Conservation (phyloP, 306 rosid species). For the Astragalus membranaceus region DNA sequence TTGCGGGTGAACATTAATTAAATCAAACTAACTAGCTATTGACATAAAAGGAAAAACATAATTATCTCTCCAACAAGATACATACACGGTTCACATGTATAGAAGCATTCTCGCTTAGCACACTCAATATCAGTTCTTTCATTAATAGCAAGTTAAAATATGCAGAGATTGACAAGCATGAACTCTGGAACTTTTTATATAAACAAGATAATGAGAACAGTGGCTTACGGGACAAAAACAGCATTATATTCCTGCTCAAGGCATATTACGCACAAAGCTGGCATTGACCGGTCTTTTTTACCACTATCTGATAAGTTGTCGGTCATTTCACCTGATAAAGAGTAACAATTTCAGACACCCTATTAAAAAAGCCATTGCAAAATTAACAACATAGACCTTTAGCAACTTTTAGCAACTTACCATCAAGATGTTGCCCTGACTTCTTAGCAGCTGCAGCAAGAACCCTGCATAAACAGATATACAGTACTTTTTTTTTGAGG, state of each 20-base stretch:
- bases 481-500: too few species aligned
- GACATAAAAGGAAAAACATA: neutral
- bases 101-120: neutral
- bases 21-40: too few species aligned
- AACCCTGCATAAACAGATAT: constrained; percentile 47
- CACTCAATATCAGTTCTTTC: neutral
- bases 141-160: neutral
- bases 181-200: neutral
- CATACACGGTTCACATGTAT: neutral
- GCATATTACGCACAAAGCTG: constrained; percentile 91
- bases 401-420: constrained; percentile 27
- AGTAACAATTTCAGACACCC: neutral
- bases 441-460: constrained; percentile 87
- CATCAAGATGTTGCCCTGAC: constrained; percentile 55
- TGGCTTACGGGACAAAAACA: constrained; percentile 87
- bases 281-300: constrained; percentile 61
- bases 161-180: neutral
- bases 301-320: constrained; percentile 43
- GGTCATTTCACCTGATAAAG: constrained; percentile 48
- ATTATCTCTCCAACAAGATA: neutral
- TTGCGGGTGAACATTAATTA: too few species aligned
- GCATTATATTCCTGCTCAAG: constrained; percentile 82
- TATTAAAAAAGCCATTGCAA: neutral
- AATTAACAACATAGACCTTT: neutral
- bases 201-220: neutral